Base-by-base conservation (phyloP, 257 asterid species). In the Mentha longifolia region DNA sequence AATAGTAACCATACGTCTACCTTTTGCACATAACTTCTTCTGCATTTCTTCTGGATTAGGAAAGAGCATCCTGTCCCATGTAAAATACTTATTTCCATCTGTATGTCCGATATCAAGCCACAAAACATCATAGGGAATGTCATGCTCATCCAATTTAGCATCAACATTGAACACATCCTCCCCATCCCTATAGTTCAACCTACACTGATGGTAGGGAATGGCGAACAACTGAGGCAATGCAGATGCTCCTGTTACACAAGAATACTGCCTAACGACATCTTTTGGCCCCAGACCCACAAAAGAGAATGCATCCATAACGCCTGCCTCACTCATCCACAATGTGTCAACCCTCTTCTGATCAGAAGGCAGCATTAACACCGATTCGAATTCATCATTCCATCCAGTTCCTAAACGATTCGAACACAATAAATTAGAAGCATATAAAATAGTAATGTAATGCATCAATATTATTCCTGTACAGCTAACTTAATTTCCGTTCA, bases 71-170 rank as follows among this genome's bases (percentile, higher is more conserved):
- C 77, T 90, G 59, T 95, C 99, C 99, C 99, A 95, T 50, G 99
- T 95, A 68, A 95, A 92, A 76, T 95, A 95, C 85, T 49, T 89
- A 84, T 89, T 95, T 67, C 99, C 98, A 83, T 89, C 96, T 0
- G 98, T 89, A 74, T 95, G 99, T 77, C 92, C 99, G 46, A 95
- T 92, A 82, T 95, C 99, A 68, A 95, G 99, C 99, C 99, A 95
- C 76, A 95, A 59, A 41, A 95, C 97, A 84, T 95, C 99, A 75
- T 89, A 95, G 0, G 99, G 99, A 59, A 95, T 95, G 65, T 95
- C 99, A 72, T 88, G 84, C 76, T 92, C 98, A 50, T 95, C 99
- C 67, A 95, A 95, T 73, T 89, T 85, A 6, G 99, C 72, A 75
- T 95, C 99, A 30, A 92, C 98, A 46, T 83, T 84, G 56, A 67